Conservation (phyloP, 345 rosid species). For the Salix brachista region DNA sequence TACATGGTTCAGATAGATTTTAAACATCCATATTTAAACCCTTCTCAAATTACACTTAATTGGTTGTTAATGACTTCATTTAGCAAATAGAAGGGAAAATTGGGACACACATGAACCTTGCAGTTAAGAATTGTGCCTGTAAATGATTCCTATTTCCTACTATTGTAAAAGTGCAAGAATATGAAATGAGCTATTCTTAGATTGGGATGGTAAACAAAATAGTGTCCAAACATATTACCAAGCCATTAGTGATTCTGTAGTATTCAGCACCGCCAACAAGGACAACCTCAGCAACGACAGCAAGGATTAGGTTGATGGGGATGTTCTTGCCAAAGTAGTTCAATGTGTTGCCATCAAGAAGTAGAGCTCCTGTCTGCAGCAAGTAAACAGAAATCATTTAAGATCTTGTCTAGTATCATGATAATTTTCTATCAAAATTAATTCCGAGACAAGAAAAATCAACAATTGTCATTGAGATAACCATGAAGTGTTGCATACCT, state of each 20-base stretch:
- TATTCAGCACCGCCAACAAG: constrained; percentile 97
- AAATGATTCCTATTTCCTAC: background rate
- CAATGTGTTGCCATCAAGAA: constrained; percentile 92
- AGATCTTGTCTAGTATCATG: background rate
- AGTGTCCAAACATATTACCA: constrained; percentile 40
- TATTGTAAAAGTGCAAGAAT: background rate
- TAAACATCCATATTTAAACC: background rate
- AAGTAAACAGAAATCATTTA: background rate
- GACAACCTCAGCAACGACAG: constrained; percentile 75
- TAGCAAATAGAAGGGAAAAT: background rate
- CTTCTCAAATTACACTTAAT: background rate
- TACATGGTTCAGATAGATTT: background rate
- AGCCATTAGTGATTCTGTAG: constrained; percentile 85
- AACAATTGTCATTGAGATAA: background rate
- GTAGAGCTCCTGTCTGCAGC: constrained; percentile 93
- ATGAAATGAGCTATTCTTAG: background rate
- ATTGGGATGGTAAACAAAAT: background rate
- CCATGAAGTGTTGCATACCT: constrained; percentile 35
- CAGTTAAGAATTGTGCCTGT: background rate
- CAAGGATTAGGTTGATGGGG: constrained; percentile 78
- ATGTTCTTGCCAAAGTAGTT: constrained; percentile 88
- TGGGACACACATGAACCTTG: background rate
- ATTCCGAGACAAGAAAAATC: background rate
- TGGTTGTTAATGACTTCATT: background rate
- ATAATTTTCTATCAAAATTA: background rate